Percentiles rank a stretch among this genome's conserved stretches.
Conservation (phyloP, 2,329 filamentous ascomycete species). For the Eutypa lata region DNA sequence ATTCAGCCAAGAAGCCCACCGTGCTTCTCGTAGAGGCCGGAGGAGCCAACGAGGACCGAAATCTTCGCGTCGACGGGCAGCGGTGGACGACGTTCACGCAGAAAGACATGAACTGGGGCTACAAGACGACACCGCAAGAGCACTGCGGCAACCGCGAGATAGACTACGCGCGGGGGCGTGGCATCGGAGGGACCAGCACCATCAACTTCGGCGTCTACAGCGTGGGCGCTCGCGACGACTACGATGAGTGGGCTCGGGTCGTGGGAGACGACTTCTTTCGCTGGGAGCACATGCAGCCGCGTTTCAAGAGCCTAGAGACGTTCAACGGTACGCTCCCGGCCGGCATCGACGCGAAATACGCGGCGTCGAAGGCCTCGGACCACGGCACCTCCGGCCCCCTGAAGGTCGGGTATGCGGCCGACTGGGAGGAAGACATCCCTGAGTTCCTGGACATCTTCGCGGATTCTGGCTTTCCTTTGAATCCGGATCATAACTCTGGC, state of each 20-base stretch:
- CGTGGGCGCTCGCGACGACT: slow-evolving; percentile 57
- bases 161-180: slow-evolving; percentile 48
- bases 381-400: slow-evolving; percentile 50
- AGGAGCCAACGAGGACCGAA: slow-evolving; percentile 41
- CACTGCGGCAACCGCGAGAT: slow-evolving; percentile 41
- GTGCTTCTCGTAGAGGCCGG: slow-evolving; percentile 63
- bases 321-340: slow-evolving; percentile 42
- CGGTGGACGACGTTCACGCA: slow-evolving; percentile 51
- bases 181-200: slow-evolving; percentile 48
- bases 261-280: slow-evolving; percentile 53
- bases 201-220: slow-evolving; percentile 56
- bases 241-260: slow-evolving; percentile 56
- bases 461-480: slow-evolving; percentile 44
- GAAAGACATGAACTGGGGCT: slow-evolving; percentile 49
- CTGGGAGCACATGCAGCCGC: slow-evolving; percentile 50
- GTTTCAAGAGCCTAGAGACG: slow-evolving; percentile 51
- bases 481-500: slow-evolving; percentile 56
- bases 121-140: slow-evolving; percentile 46
- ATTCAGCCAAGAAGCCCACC: slow-evolving; percentile 41
- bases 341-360: slow-evolving; percentile 41
- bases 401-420: slow-evolving; percentile 43
- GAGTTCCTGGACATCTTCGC: slow-evolving; percentile 45
- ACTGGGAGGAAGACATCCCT: slow-evolving; percentile 47
- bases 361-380: slow-evolving; percentile 37
- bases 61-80: slow-evolving; percentile 49